Evolutionary conservation across 352 stramenopile genomes (phyloP), one percentile per base, ranked within the genome.

Genomic region (Phytophthora citrophthora): DNA sequence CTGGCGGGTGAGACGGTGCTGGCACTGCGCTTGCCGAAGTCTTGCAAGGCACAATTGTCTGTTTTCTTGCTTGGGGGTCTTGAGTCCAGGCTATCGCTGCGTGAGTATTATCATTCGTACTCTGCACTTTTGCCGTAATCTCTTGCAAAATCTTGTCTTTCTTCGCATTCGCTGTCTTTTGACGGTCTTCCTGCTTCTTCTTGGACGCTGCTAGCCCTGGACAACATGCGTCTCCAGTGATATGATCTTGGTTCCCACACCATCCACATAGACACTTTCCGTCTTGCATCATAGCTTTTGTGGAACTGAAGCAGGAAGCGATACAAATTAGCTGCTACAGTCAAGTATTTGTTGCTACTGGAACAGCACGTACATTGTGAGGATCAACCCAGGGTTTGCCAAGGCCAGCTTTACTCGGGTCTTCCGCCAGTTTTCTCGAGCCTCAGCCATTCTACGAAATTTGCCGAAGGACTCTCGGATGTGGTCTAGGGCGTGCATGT

Each of bases 251-350:
- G 32, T 80, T 91, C 27, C 86, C 86, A 43, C 86, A 94, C 86
- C 86, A 94, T 9, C 81, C 81, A 40, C 86, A 94, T 34, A 91
- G 76, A 32, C 83, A 92, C 50, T 89, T 85, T n/a, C 81, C 86
- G 38, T 94, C 84, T 59, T 88, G 77, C 86, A 94, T 93, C 86
- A 94, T 93, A 20, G 76, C 74, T 43, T 88, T 90, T 5, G 86
- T 93, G 0, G 86, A 90, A 24, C 86, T 94, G 18, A 20, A 20
- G 20, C 20, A 20, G 20, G 20, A 20, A 20, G 20, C 54, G 18
- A 11, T 23, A 27, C 49, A 20, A 24, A 26, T 13, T 34, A 34
- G 9, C 9, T 3, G 9, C 9, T 11, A 9, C 8, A 32, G 10
- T 10, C 0, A 34, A 34, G 29, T 13, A 3, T 11, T 34, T 4